Percentiles rank a stretch among this genome's conserved stretches.
phyloP scores from a whole-genome alignment of 495 filamentous ascomycete genomes.

The Aspergillus asperescens region DNA sequence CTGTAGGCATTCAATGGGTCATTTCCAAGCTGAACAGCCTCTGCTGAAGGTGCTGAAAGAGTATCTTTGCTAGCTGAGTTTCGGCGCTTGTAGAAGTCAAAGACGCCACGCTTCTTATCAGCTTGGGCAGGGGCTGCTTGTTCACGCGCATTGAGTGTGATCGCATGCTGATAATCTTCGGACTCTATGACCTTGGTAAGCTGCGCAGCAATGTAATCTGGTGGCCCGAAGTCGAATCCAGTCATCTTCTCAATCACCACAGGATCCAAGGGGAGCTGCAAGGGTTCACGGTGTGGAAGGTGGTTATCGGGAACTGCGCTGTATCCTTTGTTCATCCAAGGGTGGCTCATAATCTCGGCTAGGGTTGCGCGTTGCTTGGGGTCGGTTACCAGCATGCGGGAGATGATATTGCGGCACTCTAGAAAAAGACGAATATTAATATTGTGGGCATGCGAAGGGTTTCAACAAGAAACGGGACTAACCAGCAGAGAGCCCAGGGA shows the following conservation, averaged over 20 bases:
- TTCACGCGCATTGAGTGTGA: conserved; percentile 64
- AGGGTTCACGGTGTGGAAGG: conserved; percentile 74
- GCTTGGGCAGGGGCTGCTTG: conserved; percentile 56
- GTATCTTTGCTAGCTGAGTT: conserved; percentile 90
- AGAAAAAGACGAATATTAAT: neutral
- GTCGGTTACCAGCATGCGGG: conserved; percentile 94
- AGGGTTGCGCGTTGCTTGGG: conserved; percentile 81
- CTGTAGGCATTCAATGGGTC: conserved; percentile 94
- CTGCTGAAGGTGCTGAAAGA: conserved; percentile 76
- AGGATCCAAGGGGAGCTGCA: conserved; percentile 77
- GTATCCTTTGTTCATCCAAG: conserved; percentile 96
- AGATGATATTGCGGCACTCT: conserved; percentile 94
- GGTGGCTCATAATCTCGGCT: conserved; percentile 89
- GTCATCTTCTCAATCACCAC: conserved; percentile 89
- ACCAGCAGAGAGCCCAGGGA: conserved; percentile 86
- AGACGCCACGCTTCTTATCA: conserved; percentile 86
- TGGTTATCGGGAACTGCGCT: conserved; percentile 81
- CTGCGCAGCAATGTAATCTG: conserved; percentile 75
- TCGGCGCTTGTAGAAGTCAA: conserved; percentile 95
- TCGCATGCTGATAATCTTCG: conserved; percentile 82
- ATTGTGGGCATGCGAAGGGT: neutral
- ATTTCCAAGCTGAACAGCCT: conserved; percentile 73
- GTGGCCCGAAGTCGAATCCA: conserved; percentile 91
- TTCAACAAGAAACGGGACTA: conserved; percentile 26
- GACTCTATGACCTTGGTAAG: conserved; percentile 81